Base-by-base conservation (phyloP, 257 asterid genomes). In the Nicotiana tomentosiformis region DNA sequence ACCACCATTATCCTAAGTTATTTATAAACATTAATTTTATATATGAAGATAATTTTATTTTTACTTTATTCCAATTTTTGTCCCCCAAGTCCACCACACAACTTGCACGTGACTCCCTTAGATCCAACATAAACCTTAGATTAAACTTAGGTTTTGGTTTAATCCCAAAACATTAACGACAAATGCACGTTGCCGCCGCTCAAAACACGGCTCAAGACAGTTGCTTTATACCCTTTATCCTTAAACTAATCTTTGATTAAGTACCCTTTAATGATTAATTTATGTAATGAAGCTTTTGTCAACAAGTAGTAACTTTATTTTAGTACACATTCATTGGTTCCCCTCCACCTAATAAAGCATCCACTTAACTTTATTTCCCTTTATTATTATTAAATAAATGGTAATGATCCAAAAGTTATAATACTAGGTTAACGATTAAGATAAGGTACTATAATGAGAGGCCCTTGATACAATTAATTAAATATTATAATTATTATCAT, bases 81-180 rank as follows among this genome's bases (percentile, higher is more conserved):
- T 65, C 32, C 35, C 81, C 84, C 32, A 78, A 70, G 37, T 56
- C 62, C 84, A 82, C 67, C 87, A 69, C 89, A 84, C 62, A 80
- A n/a, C 67, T 53, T 56, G 83, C 89, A 86, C 86, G 86, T 82
- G 86, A 86, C 84, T 66, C 86, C 86, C 23, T 83, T 62, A 29
- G 76, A 35, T 81, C 77, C 84, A 79, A 46, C 88, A 70, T 18
- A 49, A 72, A 74, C 43, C 64, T 49, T 74, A 26, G 26, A 74
- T 51, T 30, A 82, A 57, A 61, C 51, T 74, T 49, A 49, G 55
- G 5, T 7, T 49, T 74, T 43, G 80, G 62, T 35, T 60, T n/a
- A 66, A 72, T 77, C 57, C 16, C 57, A 37, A 23, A 32, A 23
- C 14, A 33, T 77, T 60, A 79, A 51, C 49, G 76, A 66, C 80